Percentiles rank a stretch among this genome's conserved stretches.
Evolutionary conservation across 176 grass and related monocot genomes (phyloP).

Genomic region (Elymus sibiricus): DNA sequence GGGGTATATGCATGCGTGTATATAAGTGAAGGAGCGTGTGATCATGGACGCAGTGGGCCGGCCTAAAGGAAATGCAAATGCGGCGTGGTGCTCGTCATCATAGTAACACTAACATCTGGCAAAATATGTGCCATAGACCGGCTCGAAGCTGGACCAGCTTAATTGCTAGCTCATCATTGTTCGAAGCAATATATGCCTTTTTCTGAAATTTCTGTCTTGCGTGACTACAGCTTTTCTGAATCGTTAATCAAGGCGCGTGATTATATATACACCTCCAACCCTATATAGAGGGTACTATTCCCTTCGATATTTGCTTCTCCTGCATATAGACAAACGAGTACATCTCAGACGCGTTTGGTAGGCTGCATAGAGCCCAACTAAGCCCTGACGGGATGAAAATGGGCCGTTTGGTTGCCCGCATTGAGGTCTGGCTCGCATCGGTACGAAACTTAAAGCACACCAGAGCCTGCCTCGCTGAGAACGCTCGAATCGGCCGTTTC

Average conservation of each 20-base stretch:
- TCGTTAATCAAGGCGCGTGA: conserved; percentile 11
- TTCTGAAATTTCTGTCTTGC: neutral
- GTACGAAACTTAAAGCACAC: no score
- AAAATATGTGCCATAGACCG: neutral
- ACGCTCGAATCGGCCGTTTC: no score
- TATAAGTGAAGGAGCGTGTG: neutral
- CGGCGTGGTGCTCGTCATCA: conserved; percentile 26
- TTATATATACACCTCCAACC: neutral
- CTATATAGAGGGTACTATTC: neutral
- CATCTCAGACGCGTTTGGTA: no score
- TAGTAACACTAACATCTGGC: conserved; percentile 2
- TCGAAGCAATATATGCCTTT: neutral
- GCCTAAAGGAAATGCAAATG: conserved; percentile 5
- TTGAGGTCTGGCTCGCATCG: no score
- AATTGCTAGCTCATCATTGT: conserved; percentile 27
- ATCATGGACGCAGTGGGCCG: conserved; percentile 40
- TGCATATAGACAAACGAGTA: no score
- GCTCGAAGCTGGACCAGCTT: conserved; percentile 39
- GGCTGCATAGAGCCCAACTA: no score
- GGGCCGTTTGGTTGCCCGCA: no score
- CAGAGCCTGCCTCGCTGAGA: no score
- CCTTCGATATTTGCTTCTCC: neutral
- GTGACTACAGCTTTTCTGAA: neutral
- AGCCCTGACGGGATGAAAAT: no score
- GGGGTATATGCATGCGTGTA: neutral